phyloP scores from a whole-genome alignment of 139 green algal species.

The Desmodesmus armatus region DNA sequence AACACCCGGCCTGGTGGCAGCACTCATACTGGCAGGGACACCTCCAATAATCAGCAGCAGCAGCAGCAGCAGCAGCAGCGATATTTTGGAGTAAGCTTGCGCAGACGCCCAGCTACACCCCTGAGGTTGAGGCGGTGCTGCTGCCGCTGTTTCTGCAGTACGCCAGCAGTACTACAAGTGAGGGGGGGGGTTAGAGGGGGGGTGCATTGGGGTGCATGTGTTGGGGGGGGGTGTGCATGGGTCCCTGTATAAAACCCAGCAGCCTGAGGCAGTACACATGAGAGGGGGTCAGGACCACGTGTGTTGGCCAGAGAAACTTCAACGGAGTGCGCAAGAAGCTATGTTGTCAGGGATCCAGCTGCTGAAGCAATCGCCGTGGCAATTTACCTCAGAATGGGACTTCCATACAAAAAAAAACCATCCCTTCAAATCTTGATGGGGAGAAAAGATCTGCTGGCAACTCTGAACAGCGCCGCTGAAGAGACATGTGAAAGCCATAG shows the following conservation, averaged over 20 bases:
- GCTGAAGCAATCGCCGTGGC: too few species aligned
- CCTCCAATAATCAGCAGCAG: neutral
- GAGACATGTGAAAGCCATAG: too few species aligned
- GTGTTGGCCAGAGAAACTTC: too few species aligned
- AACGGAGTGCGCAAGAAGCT: too few species aligned
- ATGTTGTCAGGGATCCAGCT: too few species aligned
- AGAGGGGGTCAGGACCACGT: too few species aligned
- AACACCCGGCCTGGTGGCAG: constrained; percentile 29
- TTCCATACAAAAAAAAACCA: too few species aligned
- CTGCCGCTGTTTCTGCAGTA: constrained; percentile 24
- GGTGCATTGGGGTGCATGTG: neutral
- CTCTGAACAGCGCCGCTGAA: too few species aligned
- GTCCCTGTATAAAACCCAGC: neutral
- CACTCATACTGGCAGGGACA: neutral
- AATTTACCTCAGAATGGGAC: too few species aligned
- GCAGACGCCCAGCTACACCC: neutral
- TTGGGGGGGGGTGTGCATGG: neutral
- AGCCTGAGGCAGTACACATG: neutral
- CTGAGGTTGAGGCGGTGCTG: constrained; percentile 26
- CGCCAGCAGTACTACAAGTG: constrained; percentile 32
- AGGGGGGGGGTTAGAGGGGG: neutral
- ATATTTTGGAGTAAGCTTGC: too few species aligned
- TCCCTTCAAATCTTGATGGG: too few species aligned
- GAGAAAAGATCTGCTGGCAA: too few species aligned
- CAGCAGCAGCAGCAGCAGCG: constrained; percentile 9